phyloP scores from a whole-genome alignment of 2,329 filamentous ascomycete species.

The Geosmithia flava region DNA sequence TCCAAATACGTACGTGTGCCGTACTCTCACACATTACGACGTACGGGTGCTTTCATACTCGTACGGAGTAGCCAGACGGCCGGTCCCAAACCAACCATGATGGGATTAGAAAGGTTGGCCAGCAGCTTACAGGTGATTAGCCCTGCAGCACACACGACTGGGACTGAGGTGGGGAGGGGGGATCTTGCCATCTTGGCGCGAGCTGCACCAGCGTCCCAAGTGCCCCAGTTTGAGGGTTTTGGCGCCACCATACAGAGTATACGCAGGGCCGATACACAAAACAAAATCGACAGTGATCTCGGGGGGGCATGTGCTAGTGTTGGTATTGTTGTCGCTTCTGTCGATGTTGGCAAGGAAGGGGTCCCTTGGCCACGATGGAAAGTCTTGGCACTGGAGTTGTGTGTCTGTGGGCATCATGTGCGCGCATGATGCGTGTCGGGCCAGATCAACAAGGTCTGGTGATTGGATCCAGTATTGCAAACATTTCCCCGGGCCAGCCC shows the following conservation, averaged over 20 bases:
- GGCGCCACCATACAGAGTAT: too few relatives aligned
- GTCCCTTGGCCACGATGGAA: background rate
- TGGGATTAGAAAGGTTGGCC: background rate
- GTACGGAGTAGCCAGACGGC: background rate
- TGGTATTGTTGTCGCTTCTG: background rate
- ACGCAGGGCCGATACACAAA: too few relatives aligned
- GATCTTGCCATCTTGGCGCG: too few relatives aligned
- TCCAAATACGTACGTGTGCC: background rate
- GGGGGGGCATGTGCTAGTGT: background rate
- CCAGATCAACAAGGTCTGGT: background rate
- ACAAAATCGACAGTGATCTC: background rate
- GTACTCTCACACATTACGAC: background rate
- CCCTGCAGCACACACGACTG: background rate
- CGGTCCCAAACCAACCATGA: conserved; percentile 1
- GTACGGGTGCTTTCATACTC: background rate
- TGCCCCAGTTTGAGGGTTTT: too few relatives aligned
- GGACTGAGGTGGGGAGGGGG: background rate
- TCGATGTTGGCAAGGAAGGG: background rate
- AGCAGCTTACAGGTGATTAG: background rate
- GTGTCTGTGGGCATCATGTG: background rate
- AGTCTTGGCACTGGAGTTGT: background rate
- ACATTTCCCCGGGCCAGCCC: background rate
- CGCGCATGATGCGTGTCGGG: background rate
- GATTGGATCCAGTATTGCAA: background rate
- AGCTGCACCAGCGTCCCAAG: background rate